Evolutionary conservation across 108 stramenopile genomes (phyloP).

Genomic region (Skeletonema menzelii): DNA sequence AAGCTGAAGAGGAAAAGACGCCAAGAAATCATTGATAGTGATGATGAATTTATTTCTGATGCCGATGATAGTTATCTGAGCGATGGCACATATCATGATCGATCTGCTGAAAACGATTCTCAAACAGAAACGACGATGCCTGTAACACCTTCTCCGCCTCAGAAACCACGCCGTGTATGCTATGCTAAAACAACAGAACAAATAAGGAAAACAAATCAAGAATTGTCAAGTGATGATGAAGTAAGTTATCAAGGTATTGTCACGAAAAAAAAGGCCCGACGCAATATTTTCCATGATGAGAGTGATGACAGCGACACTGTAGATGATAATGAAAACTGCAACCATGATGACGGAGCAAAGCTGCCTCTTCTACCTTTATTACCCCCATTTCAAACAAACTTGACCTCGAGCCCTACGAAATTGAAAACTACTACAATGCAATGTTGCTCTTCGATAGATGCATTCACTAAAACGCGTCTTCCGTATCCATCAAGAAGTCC

Average conservation of each 20-base stretch:
- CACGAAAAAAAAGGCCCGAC: not conserved
- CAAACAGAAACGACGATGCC: not conserved
- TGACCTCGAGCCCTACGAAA: not conserved
- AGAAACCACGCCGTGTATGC: not conserved
- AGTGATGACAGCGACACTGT: not conserved
- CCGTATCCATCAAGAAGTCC: slow-evolving; percentile 31
- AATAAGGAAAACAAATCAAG: not conserved
- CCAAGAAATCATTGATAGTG: not conserved
- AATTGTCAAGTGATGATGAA: not conserved
- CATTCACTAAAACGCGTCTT: slow-evolving; percentile 56
- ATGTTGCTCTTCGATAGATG: slow-evolving; percentile 64
- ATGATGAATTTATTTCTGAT: not conserved
- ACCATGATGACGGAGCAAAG: not conserved
- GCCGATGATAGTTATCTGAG: not conserved
- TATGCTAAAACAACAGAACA: not conserved
- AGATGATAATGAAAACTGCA: not conserved
- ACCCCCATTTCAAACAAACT: not conserved
- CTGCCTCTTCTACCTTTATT: not conserved
- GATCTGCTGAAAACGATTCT: not conserved
- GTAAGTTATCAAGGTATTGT: not conserved
- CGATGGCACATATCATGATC: not conserved
- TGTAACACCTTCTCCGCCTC: not conserved
- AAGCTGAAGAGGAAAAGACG: not conserved
- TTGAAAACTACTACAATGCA: not conserved
- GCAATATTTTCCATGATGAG: not conserved